phyloP scores from a whole-genome alignment of 2,329 filamentous ascomycete genomes.

The Diaporthe nobilis region DNA sequence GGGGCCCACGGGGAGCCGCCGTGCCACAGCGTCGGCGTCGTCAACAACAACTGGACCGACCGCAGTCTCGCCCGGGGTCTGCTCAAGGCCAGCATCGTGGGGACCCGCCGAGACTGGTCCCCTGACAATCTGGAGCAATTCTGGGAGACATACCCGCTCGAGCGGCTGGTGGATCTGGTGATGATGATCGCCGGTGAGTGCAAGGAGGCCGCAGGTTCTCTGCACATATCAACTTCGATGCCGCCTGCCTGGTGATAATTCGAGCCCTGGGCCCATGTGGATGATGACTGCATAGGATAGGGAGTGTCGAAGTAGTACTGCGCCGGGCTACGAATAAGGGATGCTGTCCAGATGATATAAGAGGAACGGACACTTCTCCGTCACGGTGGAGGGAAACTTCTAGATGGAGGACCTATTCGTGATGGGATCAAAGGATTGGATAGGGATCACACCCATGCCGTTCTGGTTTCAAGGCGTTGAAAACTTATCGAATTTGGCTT shows the following conservation, averaged over 20 bases:
- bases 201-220: not conserved
- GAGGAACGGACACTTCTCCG: not conserved
- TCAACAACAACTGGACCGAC: not conserved
- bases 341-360: no score
- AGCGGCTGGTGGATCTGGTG: not conserved
- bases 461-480: rapidly evolving
- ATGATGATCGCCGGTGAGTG: not conserved
- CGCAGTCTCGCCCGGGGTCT: no score
- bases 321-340: no score
- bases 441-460: not conserved
- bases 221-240: not conserved
- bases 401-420: not conserved
- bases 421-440: not conserved
- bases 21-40: no score
- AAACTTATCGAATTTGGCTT: not conserved
- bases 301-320: not conserved
- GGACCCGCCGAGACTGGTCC: not conserved
- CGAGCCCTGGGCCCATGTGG: not conserved
- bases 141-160: not conserved
- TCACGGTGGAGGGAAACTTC: not conserved
- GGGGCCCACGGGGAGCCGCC: not conserved
- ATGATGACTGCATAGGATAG: not conserved
- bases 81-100: not conserved
- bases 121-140: no score
- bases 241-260: no score